Evolutionary conservation across 176 grass and related monocot genomes (phyloP).

Genomic region (Oryza longistaminata): DNA sequence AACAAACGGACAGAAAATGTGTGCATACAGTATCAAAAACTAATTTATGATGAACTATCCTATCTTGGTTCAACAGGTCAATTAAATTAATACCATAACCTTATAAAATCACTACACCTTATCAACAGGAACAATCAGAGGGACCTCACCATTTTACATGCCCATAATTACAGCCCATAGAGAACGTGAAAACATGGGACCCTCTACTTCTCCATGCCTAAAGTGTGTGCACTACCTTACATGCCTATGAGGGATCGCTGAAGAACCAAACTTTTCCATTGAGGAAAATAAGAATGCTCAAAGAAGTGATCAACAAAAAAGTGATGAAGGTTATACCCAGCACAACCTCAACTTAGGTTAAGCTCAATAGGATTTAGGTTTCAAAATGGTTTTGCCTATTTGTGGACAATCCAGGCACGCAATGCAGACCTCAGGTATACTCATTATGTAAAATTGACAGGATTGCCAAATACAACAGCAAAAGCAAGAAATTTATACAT

Average conservation of each 20-base stretch:
- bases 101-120: neutral
- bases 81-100: neutral
- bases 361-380: neutral
- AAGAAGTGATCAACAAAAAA: neutral
- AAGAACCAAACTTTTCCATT: neutral
- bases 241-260: neutral
- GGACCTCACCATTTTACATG: neutral
- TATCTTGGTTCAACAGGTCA: neutral
- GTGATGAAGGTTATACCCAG: neutral
- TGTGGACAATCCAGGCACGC: too few relatives aligned
- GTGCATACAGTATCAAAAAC: neutral
- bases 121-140: neutral
- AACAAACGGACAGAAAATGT: too few relatives aligned
- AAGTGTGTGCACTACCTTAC: too few relatives aligned
- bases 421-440: too few relatives aligned
- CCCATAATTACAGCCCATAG: neutral
- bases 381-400: neutral
- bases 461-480: neutral
- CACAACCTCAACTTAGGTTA: neutral
- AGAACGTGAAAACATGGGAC: neutral
- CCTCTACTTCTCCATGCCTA: neutral
- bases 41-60: neutral
- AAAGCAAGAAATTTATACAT: neutral
- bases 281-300: neutral
- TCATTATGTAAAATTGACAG: neutral